Evolutionary conservation across 306 rosid species (phyloP).

Genomic region (Dryas drummondii): DNA sequence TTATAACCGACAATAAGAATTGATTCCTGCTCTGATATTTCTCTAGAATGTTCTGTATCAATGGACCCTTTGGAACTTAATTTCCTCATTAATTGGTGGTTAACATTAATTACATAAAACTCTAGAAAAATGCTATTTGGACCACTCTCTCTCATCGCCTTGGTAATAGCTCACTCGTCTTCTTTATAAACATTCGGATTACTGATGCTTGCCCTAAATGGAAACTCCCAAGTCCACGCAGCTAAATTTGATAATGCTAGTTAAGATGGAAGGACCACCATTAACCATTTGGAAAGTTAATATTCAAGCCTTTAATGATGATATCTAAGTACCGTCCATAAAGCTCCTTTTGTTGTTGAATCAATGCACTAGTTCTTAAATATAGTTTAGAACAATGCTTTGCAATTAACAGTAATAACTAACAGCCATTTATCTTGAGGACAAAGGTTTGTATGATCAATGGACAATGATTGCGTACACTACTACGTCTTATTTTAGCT

Average conservation of each 20-base stretch:
- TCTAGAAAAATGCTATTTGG: too few relatives aligned
- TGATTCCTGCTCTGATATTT: background rate
- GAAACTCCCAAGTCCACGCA: too few relatives aligned
- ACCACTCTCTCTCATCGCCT: too few relatives aligned
- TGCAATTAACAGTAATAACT: background rate
- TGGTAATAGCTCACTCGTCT: too few relatives aligned
- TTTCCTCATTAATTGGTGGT: slow-evolving; percentile 8
- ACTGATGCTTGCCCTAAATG: too few relatives aligned
- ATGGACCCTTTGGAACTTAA: background rate
- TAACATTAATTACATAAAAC: background rate
- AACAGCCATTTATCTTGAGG: slow-evolving; percentile 9
- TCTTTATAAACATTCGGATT: too few relatives aligned
- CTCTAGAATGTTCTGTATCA: background rate
- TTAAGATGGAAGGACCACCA: background rate
- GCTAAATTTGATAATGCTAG: background rate
- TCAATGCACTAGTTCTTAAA: background rate
- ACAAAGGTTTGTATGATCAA: too few relatives aligned
- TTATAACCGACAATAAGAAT: background rate
- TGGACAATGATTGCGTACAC: background rate
- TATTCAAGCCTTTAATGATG: background rate
- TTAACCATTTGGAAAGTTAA: background rate
- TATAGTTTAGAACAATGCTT: background rate
- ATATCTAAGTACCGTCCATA: slow-evolving; percentile 11
- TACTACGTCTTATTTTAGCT: background rate
- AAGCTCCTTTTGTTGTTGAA: background rate